Conservation (phyloP, 768 basidiomycete species). For the Rhodotorula paludigena region DNA sequence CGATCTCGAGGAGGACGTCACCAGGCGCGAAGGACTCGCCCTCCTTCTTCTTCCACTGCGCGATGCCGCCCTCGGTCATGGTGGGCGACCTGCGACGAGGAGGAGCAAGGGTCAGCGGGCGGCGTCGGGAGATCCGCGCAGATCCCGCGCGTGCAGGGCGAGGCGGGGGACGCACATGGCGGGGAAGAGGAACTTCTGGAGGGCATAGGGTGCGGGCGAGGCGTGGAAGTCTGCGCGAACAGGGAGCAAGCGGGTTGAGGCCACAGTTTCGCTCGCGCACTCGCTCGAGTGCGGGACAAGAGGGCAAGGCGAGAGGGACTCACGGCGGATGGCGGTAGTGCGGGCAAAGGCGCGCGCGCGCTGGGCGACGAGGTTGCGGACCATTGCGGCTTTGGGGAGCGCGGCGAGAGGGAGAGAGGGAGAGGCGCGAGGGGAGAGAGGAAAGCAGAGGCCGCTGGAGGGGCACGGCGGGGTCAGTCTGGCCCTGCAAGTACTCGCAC, state of each 20-base stretch:
- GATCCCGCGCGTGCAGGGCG: not conserved
- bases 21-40: constrained; percentile 83
- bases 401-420: not conserved
- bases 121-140: not conserved
- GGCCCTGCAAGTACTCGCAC: not conserved
- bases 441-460: too few relatives aligned
- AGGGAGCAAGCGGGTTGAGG: not conserved
- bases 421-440: not conserved
- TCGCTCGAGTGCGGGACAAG: not conserved
- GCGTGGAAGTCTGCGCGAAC: constrained; percentile 25
- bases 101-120: constrained; percentile 43
- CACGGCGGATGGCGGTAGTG: constrained; percentile 17
- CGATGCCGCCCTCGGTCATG: constrained; percentile 99
- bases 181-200: constrained; percentile 39
- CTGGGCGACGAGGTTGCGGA: constrained; percentile 7
- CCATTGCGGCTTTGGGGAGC: not conserved
- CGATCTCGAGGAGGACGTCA: constrained; percentile 94
- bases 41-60: constrained; percentile 94
- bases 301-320: not conserved
- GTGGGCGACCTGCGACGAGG: constrained; percentile 99
- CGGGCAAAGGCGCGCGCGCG: constrained; percentile 5
- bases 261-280: not conserved
- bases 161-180: constrained; percentile 32
- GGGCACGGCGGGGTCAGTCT: not conserved
- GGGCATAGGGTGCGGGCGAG: constrained; percentile 17